Evolutionary conservation across 768 basidiomycete genomes (phyloP).

Genomic region (Sutorius australiensis): DNA sequence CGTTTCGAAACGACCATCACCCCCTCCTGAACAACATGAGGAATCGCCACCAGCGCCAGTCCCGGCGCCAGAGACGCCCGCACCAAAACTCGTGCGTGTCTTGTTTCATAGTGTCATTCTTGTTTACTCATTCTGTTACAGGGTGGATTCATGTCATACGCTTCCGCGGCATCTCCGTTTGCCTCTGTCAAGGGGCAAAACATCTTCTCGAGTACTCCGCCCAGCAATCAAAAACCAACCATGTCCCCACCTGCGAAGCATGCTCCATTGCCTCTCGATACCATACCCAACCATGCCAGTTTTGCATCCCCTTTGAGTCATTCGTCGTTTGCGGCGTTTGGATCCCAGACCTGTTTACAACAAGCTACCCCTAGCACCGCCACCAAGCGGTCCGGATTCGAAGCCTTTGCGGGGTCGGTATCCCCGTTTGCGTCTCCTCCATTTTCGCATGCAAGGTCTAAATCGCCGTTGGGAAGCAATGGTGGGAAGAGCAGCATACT

Average conservation of each 20-base stretch:
- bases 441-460: constrained; percentile 36
- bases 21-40: constrained; percentile 55
- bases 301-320: constrained; percentile 23
- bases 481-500: constrained; percentile 23
- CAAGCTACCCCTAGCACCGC: constrained; percentile 32
- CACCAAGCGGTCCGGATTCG: constrained; percentile 53
- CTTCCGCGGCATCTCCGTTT: constrained; percentile 70
- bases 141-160: constrained; percentile 80
- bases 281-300: constrained; percentile 17
- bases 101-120: constrained; percentile 6
- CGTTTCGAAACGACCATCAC: constrained; percentile 57
- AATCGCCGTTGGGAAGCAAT: constrained; percentile 44
- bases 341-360: constrained; percentile 12
- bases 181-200: constrained; percentile 69
- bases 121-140: constrained; percentile 23
- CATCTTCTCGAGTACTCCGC: constrained; percentile 32
- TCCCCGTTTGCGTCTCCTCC: constrained; percentile 49
- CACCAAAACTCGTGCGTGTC: constrained; percentile 46
- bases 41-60: constrained; percentile 8
- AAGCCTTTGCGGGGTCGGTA: constrained; percentile 48
- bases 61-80: constrained; percentile 23
- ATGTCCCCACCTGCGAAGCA: constrained; percentile 24
- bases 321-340: constrained; percentile 21
- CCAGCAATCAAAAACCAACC: constrained; percentile 28
- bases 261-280: constrained; percentile 20